Base-by-base conservation (phyloP, 208 protist species). In the Trypanosoma scelopori region DNA sequence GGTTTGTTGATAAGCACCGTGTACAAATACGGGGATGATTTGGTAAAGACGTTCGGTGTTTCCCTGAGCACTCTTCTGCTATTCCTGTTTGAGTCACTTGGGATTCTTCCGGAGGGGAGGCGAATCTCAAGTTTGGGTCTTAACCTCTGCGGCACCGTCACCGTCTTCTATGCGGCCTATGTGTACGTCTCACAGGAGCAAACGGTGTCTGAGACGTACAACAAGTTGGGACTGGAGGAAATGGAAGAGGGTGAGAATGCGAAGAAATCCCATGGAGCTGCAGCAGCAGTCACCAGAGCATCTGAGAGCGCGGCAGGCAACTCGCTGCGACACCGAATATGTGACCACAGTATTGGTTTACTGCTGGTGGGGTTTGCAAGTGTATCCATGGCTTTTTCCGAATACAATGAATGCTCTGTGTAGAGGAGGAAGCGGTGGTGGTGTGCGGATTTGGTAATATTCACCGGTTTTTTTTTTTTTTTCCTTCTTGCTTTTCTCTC, bases 1-100 rank as follows among this genome's bases (percentile, higher is more conserved):
- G 63, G 63, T 16, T 58, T 69, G 20, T 35, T 69, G 2, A 69
- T 69, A 15, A 69, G 27, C 4, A 30, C 51, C 5, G 63, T 69
- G n/a, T 69, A 69, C 43, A 61, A 61, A 49, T 69, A 69, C 37
- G 63, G 51, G 5, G 63, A 69, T 61, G 63, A 61, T 46, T 12
- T 69, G 13, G 27, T 69, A 9, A 69, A 69, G 39, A 69, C 63
- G 50, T 69, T 69, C 59, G 63, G 63, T 4, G 25, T 69, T 9
- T 51, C 63, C 43, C 3, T 18, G 16, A 69, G 63, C 42, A 69
- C 63, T 13, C 46, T 42, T 32, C 20, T 58, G 7, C 51, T 69
- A 3, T 69, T 69, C 50, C 25, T 61, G 0, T 28, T 69, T 9
- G 63, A 69, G 27, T 43, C 48, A 27, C 16, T 53, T 9, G 63